Percentiles rank a stretch among this genome's conserved stretches.
These are phyloP conservation scores for Phytophthora syringae DNA, from an alignment of 352 stramenopile genomes.

Conservation along the genomic window DNA sequence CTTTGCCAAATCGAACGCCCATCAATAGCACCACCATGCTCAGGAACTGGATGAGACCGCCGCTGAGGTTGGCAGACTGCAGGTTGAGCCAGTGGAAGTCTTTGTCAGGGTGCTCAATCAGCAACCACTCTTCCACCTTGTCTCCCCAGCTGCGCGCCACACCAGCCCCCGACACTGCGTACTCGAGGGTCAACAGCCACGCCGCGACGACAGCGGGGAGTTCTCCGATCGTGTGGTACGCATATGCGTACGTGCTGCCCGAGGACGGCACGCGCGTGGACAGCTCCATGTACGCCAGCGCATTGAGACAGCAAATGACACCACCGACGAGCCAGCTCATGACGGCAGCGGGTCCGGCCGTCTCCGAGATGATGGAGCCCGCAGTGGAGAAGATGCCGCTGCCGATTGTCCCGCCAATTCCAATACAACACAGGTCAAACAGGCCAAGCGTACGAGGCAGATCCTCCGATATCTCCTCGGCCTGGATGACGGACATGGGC, in stretches of 20 bases:
- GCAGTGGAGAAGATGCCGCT: constrained; percentile 87
- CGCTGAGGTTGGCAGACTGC: constrained; percentile 55
- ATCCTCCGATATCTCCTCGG: constrained; percentile 58
- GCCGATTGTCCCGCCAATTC: constrained; percentile 91
- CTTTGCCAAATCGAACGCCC: constrained; percentile 87
- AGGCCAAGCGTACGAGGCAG: constrained; percentile 57
- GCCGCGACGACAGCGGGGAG: constrained; percentile 87
- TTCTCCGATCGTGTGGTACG: constrained; percentile 92
- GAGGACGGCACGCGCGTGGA: constrained; percentile 82
- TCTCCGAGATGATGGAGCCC: constrained; percentile 68
- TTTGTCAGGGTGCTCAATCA: constrained; percentile 46
- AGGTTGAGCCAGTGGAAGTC: constrained; percentile 60
- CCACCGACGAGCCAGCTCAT: constrained; percentile 80
- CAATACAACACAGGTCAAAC: constrained; percentile 86
- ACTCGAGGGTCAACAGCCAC: constrained; percentile 90
- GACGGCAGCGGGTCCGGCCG: constrained; percentile 73
- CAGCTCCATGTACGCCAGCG: constrained; percentile 89
- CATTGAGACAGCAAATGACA: constrained; percentile 73
- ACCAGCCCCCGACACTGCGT: constrained; percentile 87
- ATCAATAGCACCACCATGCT: constrained; percentile 73
- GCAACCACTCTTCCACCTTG: constrained; percentile 84
- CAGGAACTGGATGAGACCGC: constrained; percentile 63
- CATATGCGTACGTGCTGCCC: constrained; percentile 91
- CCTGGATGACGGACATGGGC: constrained; percentile 59
- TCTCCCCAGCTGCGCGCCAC: constrained; percentile 92